A percentile compares a stretch with the other conserved stretches of the same genome.
These are phyloP conservation scores for Fusarium sp. DNA, from an alignment of 2,329 filamentous ascomycete species.

Conservation along the genomic window DNA sequence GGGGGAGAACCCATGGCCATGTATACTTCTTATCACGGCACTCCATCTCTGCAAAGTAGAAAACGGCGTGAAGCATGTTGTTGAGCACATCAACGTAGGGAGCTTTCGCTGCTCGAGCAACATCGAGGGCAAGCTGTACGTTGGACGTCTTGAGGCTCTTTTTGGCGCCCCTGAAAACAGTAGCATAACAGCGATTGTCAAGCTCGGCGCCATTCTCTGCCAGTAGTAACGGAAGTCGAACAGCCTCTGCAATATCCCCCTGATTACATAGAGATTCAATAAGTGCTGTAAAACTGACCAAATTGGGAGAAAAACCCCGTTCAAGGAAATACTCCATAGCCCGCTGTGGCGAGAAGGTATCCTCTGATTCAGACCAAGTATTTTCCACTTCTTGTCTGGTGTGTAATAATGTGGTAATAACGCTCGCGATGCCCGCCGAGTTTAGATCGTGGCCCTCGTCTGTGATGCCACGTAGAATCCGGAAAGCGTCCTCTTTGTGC, in stretches of 20 bases:
- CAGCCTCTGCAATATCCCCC: conserved; percentile 54
- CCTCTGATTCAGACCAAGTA: conserved; percentile 34
- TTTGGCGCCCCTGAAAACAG: conserved; percentile 80
- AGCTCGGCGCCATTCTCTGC: conserved; percentile 66
- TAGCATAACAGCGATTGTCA: conserved; percentile 75
- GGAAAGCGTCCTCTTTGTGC: conserved; percentile 60
- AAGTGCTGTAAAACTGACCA: conserved; percentile 74
- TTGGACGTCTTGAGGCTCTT: conserved; percentile 64
- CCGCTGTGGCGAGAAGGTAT: conserved; percentile 50
- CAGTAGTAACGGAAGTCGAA: conserved; percentile 53
- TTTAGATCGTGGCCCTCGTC: conserved; percentile 61
- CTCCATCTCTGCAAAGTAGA: conserved; percentile 60
- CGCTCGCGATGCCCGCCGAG: conserved; percentile 61
- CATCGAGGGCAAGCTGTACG: conserved; percentile 58
- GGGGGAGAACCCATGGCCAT: conserved; percentile 53
- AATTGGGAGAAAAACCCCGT: conserved; percentile 73
- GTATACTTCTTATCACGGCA: conserved; percentile 47
- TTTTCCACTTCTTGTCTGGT: conserved; percentile 42
- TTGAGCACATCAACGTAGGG: conserved; percentile 54
- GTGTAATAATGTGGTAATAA: conserved; percentile 71
- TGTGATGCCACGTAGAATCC: conserved; percentile 57
- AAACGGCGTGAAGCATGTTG: conserved; percentile 64
- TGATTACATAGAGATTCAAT: conserved; percentile 77
- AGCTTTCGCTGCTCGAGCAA: conserved; percentile 64
- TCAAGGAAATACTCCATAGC: conserved; percentile 63